phyloP scores from a whole-genome alignment of 164 flowering plant genomes.

The Dillenia suffruticosa region DNA sequence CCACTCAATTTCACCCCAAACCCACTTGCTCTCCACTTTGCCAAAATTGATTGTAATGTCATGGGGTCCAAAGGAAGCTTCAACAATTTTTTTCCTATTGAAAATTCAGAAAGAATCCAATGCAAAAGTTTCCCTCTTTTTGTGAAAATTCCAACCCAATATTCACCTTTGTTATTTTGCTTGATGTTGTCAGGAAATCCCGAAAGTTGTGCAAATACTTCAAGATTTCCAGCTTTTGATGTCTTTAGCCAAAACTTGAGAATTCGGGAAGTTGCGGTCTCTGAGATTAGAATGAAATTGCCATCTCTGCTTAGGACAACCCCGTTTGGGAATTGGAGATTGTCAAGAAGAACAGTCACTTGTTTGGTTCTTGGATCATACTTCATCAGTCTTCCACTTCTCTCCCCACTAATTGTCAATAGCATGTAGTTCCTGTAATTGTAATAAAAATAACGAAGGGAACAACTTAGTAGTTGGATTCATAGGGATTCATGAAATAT shows the following conservation, averaged over 20 bases:
- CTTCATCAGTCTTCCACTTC: no score
- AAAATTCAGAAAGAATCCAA: not conserved
- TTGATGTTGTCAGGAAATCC: conserved; percentile 15
- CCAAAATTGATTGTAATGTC: conserved; percentile 1
- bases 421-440: no score
- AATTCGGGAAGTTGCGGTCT: conserved; percentile 20
- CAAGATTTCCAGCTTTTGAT: conserved; percentile 7
- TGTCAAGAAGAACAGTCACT: no score
- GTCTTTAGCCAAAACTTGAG: conserved; percentile 20
- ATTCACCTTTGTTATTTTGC: conserved; percentile 11
- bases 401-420: no score
- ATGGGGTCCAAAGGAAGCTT: conserved; percentile 16
- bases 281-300: conserved; percentile 15
- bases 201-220: conserved; percentile 7
- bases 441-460: no score
- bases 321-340: no score
- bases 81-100: not conserved
- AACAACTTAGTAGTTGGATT: no score
- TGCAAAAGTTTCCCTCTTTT: not conserved
- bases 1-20: conserved; percentile 3
- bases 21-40: conserved; percentile 11
- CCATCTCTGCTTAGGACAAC: no score
- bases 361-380: no score
- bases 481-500: no score
- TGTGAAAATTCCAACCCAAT: conserved; percentile 12